Percentiles rank a stretch among this genome's conserved stretches.
Evolutionary conservation across 2,329 filamentous ascomycete species (phyloP).

Genomic region (Aspergillus tubingensis): DNA sequence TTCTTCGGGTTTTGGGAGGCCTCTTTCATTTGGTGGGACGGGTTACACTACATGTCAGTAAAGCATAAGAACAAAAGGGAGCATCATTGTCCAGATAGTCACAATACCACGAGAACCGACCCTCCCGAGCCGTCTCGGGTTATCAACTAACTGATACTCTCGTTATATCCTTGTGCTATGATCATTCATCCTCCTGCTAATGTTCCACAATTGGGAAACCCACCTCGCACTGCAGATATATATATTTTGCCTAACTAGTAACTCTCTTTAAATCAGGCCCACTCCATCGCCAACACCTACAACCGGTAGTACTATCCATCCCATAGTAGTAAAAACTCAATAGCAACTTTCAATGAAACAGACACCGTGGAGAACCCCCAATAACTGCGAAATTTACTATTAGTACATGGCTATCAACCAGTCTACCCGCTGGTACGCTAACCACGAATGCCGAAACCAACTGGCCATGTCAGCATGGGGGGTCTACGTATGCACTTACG

Average conservation of each 20-base stretch:
- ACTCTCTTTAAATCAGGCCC: not conserved
- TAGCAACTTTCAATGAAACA: no score
- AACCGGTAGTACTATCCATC: not conserved
- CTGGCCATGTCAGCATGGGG: no score
- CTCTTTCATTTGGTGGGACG: not conserved
- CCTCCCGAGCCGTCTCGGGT: no score
- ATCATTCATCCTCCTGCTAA: not conserved
- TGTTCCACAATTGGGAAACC: not conserved
- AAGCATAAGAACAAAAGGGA: conserved; percentile 11
- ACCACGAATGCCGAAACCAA: no score
- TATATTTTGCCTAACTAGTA: not conserved
- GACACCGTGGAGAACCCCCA: no score
- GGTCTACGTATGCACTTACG: not conserved
- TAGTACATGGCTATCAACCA: not conserved
- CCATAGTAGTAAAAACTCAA: no score
- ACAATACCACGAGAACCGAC: not conserved
- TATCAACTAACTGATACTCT: not conserved
- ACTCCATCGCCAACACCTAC: not conserved
- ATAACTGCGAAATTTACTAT: not conserved
- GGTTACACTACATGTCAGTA: conserved; percentile 14
- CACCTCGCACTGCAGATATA: not conserved
- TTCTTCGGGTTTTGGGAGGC: conserved; percentile 4
- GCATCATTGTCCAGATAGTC: conserved; percentile 1
- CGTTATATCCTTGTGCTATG: not conserved
- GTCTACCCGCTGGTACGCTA: no score